These are phyloP conservation scores for Luffa acutangula DNA, from an alignment of 306 rosid genomes.

Conservation along the genomic window DNA sequence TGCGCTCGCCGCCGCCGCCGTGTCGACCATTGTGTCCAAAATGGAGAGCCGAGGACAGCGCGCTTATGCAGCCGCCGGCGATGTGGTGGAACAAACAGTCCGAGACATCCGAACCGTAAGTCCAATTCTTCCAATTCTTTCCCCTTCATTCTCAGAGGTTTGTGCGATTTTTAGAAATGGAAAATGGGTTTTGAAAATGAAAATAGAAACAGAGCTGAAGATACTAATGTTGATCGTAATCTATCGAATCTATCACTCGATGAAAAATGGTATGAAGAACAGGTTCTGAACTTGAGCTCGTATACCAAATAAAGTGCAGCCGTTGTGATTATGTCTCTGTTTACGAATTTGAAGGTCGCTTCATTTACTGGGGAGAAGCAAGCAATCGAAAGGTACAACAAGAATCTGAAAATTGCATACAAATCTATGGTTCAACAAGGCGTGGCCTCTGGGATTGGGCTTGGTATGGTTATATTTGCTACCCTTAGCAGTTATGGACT, in stretches of 20 bases:
- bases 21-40: slow-evolving; percentile 28
- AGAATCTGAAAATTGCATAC: slow-evolving; percentile 45
- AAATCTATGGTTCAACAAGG: slow-evolving; percentile 46
- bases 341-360: slow-evolving; percentile 42
- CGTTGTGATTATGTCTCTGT: not conserved
- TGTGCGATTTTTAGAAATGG: too few relatives aligned
- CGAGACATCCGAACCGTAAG: slow-evolving; percentile 75
- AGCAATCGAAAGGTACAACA: slow-evolving; percentile 50
- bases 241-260: too few relatives aligned
- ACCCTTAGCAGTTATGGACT: slow-evolving; percentile 42
- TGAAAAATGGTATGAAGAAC: not conserved
- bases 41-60: slow-evolving; percentile 59
- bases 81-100: slow-evolving; percentile 64
- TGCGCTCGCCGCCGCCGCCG: slow-evolving; percentile 29
- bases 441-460: slow-evolving; percentile 46
- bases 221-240: too few relatives aligned
- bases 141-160: too few relatives aligned
- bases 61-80: slow-evolving; percentile 81
- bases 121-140: too few relatives aligned
- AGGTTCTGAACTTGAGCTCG: not conserved
- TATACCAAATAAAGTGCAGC: too few relatives aligned
- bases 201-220: too few relatives aligned
- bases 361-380: slow-evolving; percentile 71
- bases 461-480: slow-evolving; percentile 42
- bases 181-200: too few relatives aligned